Conservation (phyloP, 345 rosid genomes). For the Litchi chinensis region DNA sequence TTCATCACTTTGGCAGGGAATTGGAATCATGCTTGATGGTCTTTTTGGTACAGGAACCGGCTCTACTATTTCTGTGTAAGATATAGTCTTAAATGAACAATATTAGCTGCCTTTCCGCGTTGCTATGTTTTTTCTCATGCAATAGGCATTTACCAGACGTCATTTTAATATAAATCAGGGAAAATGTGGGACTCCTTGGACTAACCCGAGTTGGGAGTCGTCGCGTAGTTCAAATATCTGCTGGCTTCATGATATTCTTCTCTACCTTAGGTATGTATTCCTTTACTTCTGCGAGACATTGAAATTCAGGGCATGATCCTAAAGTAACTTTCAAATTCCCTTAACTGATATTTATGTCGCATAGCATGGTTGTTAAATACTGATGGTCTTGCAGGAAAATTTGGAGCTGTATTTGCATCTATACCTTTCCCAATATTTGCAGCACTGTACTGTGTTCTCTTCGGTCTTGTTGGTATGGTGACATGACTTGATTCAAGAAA, state of each 20-base stretch:
- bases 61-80: slow-evolving; percentile 93
- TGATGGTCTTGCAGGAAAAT: slow-evolving; percentile 62
- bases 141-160: slow-evolving; percentile 1
- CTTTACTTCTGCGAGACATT: not conserved
- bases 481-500: not conserved
- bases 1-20: slow-evolving; percentile 56
- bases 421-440: slow-evolving; percentile 93
- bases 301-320: slow-evolving; percentile 21
- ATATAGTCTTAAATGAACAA: slow-evolving; percentile 5
- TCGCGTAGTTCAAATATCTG: slow-evolving; percentile 91
- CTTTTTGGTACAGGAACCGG: slow-evolving; percentile 95
- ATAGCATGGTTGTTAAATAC: not conserved
- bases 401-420: slow-evolving; percentile 96
- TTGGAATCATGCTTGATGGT: slow-evolving; percentile 88
- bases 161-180: slow-evolving; percentile 49
- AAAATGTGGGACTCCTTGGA: slow-evolving; percentile 95
- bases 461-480: slow-evolving; percentile 79
- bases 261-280: slow-evolving; percentile 61
- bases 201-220: slow-evolving; percentile 97
- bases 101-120: not conserved
- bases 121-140: not conserved
- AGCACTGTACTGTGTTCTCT: slow-evolving; percentile 81
- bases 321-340: not conserved
- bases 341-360: not conserved
- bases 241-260: slow-evolving; percentile 98